Conservation (phyloP, 805 yeast genomes). For the Pichia deserticola region DNA sequence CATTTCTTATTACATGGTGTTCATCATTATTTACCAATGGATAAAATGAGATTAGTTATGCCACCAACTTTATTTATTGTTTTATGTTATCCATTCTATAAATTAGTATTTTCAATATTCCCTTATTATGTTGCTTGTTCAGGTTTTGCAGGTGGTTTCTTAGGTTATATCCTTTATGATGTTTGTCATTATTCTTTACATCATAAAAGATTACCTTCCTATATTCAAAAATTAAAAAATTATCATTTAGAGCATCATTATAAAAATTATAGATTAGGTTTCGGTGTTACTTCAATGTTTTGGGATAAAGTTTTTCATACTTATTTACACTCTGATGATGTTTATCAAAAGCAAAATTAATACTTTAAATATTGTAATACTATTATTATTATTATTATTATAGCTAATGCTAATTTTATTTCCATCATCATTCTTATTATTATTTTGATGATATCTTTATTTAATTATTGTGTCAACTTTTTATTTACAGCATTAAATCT, state of each 20-base stretch:
- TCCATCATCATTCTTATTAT: too few species aligned
- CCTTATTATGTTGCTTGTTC: conserved; percentile 84
- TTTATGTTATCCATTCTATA: conserved; percentile 75
- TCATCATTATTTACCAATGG: conserved; percentile 98
- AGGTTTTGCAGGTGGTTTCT: conserved; percentile 91
- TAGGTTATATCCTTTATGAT: conserved; percentile 91
- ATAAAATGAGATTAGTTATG: conserved; percentile 83
- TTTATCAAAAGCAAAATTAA: conserved; percentile 35
- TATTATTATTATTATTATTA: too few species aligned
- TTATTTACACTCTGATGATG: conserved; percentile 44
- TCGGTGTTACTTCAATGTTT: conserved; percentile 89
- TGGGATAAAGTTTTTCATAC: conserved; percentile 95
- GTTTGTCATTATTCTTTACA: conserved; percentile 91
- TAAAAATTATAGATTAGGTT: conserved; percentile 93
- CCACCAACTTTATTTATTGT: conserved; percentile 82
- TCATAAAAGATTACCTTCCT: conserved; percentile 74
- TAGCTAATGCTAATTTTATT: too few species aligned
- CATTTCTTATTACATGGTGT: conserved; percentile 94
- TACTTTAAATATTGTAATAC: too few species aligned
- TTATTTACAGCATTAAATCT: too few species aligned
- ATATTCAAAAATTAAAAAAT: conserved; percentile 71
- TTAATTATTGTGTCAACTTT: too few species aligned
- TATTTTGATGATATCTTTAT: too few species aligned
- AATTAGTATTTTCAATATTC: conserved; percentile 63
- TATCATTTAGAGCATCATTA: conserved; percentile 97